phyloP scores from a whole-genome alignment of 164 flowering plant genomes.

The Liriodendron chinense region DNA sequence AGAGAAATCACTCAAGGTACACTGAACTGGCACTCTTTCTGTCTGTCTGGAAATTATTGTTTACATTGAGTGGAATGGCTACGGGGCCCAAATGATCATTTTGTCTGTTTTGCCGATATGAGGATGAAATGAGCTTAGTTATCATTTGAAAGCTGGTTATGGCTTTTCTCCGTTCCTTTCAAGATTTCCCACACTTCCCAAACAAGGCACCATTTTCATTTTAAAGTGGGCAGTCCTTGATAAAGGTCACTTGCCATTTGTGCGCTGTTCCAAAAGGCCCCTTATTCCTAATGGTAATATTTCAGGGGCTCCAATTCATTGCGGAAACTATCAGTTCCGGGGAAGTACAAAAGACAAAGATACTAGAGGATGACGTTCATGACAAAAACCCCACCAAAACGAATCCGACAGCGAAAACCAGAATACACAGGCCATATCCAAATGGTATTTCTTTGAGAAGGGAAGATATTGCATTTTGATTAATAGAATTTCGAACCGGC shows the following conservation, averaged over 20 bases:
- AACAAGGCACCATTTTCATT: too few species aligned
- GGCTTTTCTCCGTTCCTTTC: too few species aligned
- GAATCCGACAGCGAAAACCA: conserved; percentile 27
- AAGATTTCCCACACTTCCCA: too few species aligned
- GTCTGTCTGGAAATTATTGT: background rate
- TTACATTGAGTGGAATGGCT: too few species aligned
- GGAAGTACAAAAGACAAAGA: conserved; percentile 20
- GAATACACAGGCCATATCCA: conserved; percentile 60
- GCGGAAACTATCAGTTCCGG: conserved; percentile 36
- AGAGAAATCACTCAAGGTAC: conserved; percentile 46
- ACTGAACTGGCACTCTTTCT: background rate
- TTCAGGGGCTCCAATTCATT: conserved; percentile 75
- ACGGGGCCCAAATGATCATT: too few species aligned
- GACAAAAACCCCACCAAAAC: conserved; percentile 16
- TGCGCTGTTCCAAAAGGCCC: too few species aligned
- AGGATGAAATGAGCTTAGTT: too few species aligned
- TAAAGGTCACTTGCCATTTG: too few species aligned
- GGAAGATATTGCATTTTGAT: conserved; percentile 20
- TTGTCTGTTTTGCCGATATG: too few species aligned
- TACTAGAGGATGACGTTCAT: conserved; percentile 14
- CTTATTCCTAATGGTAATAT: background rate
- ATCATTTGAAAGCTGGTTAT: too few species aligned
- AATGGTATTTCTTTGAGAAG: conserved; percentile 46
- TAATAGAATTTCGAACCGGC: background rate
- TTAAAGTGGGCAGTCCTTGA: too few species aligned